These are phyloP conservation scores for Geotrichum aggregatum DNA, from an alignment of 1,139 yeast species.

Conservation along the genomic window DNA sequence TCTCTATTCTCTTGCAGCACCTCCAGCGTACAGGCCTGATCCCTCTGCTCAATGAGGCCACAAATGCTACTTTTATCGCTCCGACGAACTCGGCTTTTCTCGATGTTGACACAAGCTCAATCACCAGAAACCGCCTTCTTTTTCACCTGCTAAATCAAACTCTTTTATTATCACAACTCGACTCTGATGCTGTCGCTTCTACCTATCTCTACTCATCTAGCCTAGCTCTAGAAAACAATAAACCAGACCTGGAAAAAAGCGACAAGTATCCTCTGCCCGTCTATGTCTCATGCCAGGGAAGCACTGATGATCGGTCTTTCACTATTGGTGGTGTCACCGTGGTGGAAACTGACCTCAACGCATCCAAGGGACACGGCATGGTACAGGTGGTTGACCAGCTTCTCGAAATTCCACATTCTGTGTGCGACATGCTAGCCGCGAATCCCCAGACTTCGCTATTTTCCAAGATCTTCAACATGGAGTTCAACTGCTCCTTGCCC, in stretches of 20 bases:
- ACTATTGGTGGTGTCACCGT: constrained; percentile 47
- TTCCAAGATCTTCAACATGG: constrained; percentile 28
- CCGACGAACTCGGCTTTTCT: constrained; percentile 83
- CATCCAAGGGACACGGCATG: constrained; percentile 65
- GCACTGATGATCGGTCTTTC: constrained; percentile 3
- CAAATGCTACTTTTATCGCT: constrained; percentile 73
- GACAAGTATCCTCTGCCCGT: constrained; percentile 6
- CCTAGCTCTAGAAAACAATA: not conserved
- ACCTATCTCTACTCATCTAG: constrained; percentile 18
- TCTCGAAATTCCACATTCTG: constrained; percentile 44
- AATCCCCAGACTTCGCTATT: constrained; percentile 28
- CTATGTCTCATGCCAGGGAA: constrained; percentile 19
- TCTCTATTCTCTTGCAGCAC: constrained; percentile 61
- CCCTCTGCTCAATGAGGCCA: constrained; percentile 59
- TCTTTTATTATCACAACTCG: constrained; percentile 25
- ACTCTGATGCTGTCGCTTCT: constrained; percentile 17
- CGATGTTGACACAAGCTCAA: constrained; percentile 26
- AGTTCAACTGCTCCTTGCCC: constrained; percentile 26
- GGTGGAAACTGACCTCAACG: constrained; percentile 60
- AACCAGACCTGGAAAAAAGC: not conserved
- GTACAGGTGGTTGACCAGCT: constrained; percentile 67
- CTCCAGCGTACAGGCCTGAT: constrained; percentile 66
- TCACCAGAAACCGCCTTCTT: constrained; percentile 36
- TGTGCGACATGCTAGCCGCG: constrained; percentile 44
- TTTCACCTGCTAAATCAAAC: constrained; percentile 38